A percentile compares a stretch with the other conserved stretches of the same genome.
Evolutionary conservation across 75 land plant species (phyloP).

Genomic region (Pinus tabuliformis): DNA sequence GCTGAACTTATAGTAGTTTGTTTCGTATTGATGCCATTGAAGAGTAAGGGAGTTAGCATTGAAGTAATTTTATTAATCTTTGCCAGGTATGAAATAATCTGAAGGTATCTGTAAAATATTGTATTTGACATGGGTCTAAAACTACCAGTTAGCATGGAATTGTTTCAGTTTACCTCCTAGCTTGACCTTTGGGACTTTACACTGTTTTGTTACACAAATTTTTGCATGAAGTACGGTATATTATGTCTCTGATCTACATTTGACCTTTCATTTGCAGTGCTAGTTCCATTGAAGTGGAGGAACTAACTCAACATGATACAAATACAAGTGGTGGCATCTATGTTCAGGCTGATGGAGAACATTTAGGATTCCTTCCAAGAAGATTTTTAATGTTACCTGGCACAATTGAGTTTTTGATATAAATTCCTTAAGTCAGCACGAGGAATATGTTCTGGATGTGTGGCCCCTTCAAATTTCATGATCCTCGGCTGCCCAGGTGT

Average conservation of each 20-base stretch:
- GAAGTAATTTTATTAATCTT: not conserved
- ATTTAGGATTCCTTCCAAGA: constrained; percentile 79
- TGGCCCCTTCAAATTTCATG: not conserved
- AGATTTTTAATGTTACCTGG: constrained; percentile 65
- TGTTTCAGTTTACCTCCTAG: not conserved
- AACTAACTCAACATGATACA: constrained; percentile 14
- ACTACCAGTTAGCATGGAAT: not conserved
- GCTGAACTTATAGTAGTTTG: not conserved
- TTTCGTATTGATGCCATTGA: not conserved
- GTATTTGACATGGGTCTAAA: not conserved
- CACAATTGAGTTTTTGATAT: constrained; percentile 45
- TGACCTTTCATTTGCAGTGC: constrained; percentile 39
- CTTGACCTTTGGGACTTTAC: not conserved
- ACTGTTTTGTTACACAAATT: not conserved
- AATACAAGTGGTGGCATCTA: constrained; percentile 31
- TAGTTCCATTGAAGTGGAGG: constrained; percentile 68
- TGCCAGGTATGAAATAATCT: not conserved
- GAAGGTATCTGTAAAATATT: constrained; percentile 4
- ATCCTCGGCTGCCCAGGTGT: not conserved
- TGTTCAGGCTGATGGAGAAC: constrained; percentile 96
- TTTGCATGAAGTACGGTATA: not conserved
- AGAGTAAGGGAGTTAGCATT: not conserved
- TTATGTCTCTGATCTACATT: not conserved
- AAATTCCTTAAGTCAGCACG: not conserved
- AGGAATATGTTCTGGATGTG: not conserved